Base-by-base conservation (phyloP, 257 asterid genomes). In the Nicotiana obtusifolia region DNA sequence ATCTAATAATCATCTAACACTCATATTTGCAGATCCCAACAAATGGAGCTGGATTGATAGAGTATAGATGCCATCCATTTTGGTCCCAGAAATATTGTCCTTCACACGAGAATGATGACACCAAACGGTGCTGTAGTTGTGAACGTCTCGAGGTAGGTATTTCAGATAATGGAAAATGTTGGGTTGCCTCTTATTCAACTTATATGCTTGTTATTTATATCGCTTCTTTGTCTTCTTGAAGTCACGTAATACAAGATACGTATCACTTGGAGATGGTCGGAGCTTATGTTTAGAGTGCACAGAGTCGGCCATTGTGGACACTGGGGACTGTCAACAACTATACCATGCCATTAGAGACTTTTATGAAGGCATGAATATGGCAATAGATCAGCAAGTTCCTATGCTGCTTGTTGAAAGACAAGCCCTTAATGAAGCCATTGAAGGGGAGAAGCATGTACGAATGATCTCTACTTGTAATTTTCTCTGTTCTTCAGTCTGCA, bases 331-430 rank as follows among this genome's bases (percentile, higher is more conserved):
- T 78, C 97, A 92, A 81, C 97, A 97, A 26, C 84, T 95, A 61
- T 95, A 95, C 88, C 97, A 90, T 84, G 64, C 96, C 81, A 93
- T 95, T 65, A 90, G 98, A 83, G 97, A 95, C 83, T 95, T 83
- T 89, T 95, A 93, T 16, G 99, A 95, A 89, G 98, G 99, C 80
- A 89, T 95, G 97, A 91, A 95, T 82, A 95, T 95, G 98, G 88
- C 88, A 87, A 91, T 95, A 26, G 88, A 90, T 77, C 98, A 95
- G 84, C 95, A 95, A 84, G 87, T 95, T 37, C 97, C 99, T 1
- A 91, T 95, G 98, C 96, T 95, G 87, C 97, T 93, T n/a, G 98
- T 95, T 80, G 97, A 93, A 82, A 91, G 97, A 76, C 97, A 90
- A 78, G 97, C 98, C 61, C 97, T 95, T 19, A 95, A 95, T 16